Evolutionary conservation across 345 rosid species (phyloP), one percentile per base, ranked within the genome.

Genomic region (Corchorus capsularis): DNA sequence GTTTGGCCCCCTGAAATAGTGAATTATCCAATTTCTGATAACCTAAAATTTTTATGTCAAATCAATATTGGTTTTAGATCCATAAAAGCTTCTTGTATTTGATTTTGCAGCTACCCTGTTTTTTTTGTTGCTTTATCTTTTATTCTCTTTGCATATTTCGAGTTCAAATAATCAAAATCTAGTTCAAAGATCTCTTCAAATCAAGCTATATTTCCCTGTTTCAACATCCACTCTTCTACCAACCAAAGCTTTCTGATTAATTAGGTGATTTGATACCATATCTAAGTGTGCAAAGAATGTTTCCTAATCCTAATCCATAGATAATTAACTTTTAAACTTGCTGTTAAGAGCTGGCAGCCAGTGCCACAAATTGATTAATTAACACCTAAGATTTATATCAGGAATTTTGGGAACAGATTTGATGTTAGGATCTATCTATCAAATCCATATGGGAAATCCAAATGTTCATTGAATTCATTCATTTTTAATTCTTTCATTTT

Each of bases 391-490:
- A 2, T 39, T 2, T 39, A 52, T 52, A n/a, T 12, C 4, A 15
- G 19, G 8, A 64, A 15, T 10, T 41, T 17, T 64, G 13, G 15
- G 17, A 60, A 69, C 41, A 56, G 63, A 69, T 69, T 69, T 69
- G 61, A 52, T 69, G 60, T 52, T 64, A 14, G 32, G 43, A 39
- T 39, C 43, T 39, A 64, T 64, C 32, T 17, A 41, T 63, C 49
- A 63, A 39, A 63, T 63, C 32, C 15, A 50, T 49, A 27, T 27
- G n/a, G 1, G 43, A 35, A 17, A 32, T 50, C 73, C 46, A 34
- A 8, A 34, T 52, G 61, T 69, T 69, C 61, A 69, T 52, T 69
- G 73, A 52, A 69, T 52, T 69, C 73, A 35, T 34, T 64, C 69
- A 8, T 22, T 55, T 55, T 55, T 55, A 22, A 55, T 19, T 55